These are phyloP conservation scores for Penicillium alfredii DNA, from an alignment of 495 filamentous ascomycete genomes.

Conservation along the genomic window DNA sequence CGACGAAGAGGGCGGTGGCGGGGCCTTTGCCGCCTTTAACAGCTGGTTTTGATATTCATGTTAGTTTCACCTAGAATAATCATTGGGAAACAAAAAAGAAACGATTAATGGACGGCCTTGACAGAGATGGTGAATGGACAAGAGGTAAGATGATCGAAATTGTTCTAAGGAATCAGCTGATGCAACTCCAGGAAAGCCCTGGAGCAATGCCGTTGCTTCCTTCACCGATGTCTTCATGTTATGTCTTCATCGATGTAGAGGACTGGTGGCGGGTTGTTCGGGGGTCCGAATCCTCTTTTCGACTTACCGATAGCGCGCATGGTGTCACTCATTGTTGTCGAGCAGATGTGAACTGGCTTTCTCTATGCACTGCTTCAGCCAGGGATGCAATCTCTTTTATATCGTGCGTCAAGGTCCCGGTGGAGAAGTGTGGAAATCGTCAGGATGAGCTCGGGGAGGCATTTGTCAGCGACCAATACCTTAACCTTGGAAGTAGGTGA, in stretches of 20 bases:
- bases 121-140: background rate
- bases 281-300: conserved; percentile 5
- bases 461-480: conserved; percentile 21
- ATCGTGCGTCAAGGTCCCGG: too few relatives aligned
- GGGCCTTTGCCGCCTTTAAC: conserved; percentile 56
- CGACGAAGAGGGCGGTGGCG: conserved; percentile 47
- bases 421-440: too few relatives aligned
- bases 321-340: conserved; percentile 17
- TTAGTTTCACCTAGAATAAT: too few relatives aligned
- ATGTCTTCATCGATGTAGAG: conserved; percentile 5
- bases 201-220: too few relatives aligned
- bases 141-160: background rate
- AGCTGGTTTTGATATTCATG: too few relatives aligned
- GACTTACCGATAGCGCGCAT: conserved; percentile 28
- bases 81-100: background rate
- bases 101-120: background rate
- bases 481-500: too few relatives aligned
- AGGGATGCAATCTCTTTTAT: conserved; percentile 2
- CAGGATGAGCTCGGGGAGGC: background rate
- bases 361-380: too few relatives aligned
- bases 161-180: too few relatives aligned
- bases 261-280: conserved; percentile 3
- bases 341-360: too few relatives aligned
- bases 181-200: too few relatives aligned
- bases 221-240: too few relatives aligned